Evolutionary conservation across 129 eudicot genomes (phyloP), one percentile per base, ranked within the genome.

Genomic region (Glebionis coronaria): DNA sequence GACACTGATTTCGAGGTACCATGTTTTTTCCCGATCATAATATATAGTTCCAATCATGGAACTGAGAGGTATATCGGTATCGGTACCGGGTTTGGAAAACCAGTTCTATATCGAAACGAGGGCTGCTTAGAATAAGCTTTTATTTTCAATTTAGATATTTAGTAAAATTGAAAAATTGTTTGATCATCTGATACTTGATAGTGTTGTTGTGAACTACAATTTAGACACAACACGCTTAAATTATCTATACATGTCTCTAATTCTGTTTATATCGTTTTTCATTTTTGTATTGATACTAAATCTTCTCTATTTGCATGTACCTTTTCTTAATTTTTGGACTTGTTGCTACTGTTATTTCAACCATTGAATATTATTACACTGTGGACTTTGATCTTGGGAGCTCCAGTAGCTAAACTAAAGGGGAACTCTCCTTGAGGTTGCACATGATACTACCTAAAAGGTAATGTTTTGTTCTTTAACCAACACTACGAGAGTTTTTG

Each of bases 331-430:
- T 92, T 83, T 78, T 92, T 84, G 88, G 88, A 69, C 88, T 92
- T 75, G 80, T 92, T 77, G 98, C 98, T 56, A 88, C 96, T 55
- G 95, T 92, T 12, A 88, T 92, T 64, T 96, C 98, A 35, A 92
- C 98, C 31, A 92, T 92, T 52, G 98, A 92, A 73, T 92, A 92
- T 68, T 96, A 92, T 67, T 88, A 92, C 84, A 92, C 98, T 61
- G 80, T 92, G 96, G 98, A 88, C 84, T 92, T 92, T 46, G 96
- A 92, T 29, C 82, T 92, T 5, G 98, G 96, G 55, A 86, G 91
- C 89, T 80, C 91, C 59, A 85, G 94, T 61, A 65, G 83, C 72
- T 91, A 65, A 87, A 63, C 66, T 27, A n/a, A 56, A 81, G 82
- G 78, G 61, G n/a, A 38, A 19, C 40, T 18, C 23, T 35, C 72